Evolutionary conservation across 768 basidiomycete genomes (phyloP), one percentile per base, ranked within the genome.

Genomic region (Pleurotus ostreatus): DNA sequence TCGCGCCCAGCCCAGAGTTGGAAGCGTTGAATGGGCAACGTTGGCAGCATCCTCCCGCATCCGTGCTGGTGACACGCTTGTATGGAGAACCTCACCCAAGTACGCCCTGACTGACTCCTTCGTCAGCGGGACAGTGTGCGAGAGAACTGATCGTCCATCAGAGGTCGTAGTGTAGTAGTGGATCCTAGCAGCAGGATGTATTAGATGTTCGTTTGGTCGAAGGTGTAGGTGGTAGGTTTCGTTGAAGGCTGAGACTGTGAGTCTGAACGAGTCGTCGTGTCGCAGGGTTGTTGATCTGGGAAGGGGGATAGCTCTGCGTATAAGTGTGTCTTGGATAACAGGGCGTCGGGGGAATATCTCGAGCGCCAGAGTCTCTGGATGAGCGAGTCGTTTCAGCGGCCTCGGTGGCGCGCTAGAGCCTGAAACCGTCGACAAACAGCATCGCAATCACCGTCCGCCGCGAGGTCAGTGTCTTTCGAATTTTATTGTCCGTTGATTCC

Each of bases 131-230:
- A 79, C 77, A 1, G 82, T 81, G 61, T 76, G 78, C 3, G 78
- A 70, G 30, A 84, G 62, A 16, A 78, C 73, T 25, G 79, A 70
- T 40, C 68, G 64, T 26, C 88, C 86, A 45, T 81, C 76, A 13
- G 81, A 64, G 6, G 67, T 67, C 18, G 73, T 76, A n/a, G 74
- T 70, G 66, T 83, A 84, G 70, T 86, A 86, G 51, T 79, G 82
- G 56, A 92, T 77, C 41, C 85, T 82, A 1, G 91, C 91, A 52
- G 86, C 81, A 43, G 90, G 85, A 65, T 92, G 89, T 49, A 93
- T 74, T 59, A 94, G 82, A 60, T 89, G 74, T 60, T 87, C 81
- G 65, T 90, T 92, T 6, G 92, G 91, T 15, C 81, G 81, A 48
- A 94, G 76, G 63, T 92, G 87, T 45, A 94, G 77, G 65, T 86